Evolutionary conservation across 352 stramenopile genomes (phyloP), one percentile per base, ranked within the genome.

Genomic region (Globisporangium carolinianum): DNA sequence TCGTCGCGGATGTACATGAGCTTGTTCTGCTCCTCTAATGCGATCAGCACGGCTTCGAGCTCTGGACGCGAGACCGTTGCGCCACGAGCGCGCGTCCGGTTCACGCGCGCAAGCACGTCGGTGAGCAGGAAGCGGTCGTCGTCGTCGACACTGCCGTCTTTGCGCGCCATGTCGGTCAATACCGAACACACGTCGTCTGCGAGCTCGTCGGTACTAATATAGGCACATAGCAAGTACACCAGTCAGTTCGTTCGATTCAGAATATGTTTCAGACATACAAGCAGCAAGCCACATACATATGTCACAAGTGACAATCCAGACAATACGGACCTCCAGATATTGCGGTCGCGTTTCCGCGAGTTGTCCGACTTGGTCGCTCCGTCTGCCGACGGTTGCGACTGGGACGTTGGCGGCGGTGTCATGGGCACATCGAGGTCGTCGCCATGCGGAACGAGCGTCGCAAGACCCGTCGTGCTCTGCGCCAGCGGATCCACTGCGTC

Each of bases 1-100:
- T 76, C 79, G 66, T 92, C 85, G 61, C 75, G 81, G 54, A 95
- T 77, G 67, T 89, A 95, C 86, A 95, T 95, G 71, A 95, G 66
- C 69, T 92, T 92, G 76, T 95, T 95, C 70, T 93, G 70, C 61
- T 90, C 73, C 55, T 95, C 86, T 52, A 94, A 72, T 57, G 82
- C 73, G 54, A 83, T 60, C 56, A 94, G 65, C 51, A 92, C 75
- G 52, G 75, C 70, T 57, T 89, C 78, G 56, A 95, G 67, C 59
- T 90, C 76, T n/a, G 55, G 59, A 42, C 66, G 69, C 18, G 70
- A 71, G 38, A 91, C 70, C 6, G 45, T 54, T 18, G 68, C 66
- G 51, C 57, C 49, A 50, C 60, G 66, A 2, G 62, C 67, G 38
- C 67, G 69, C 51, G 67, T 67, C 18, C 58, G 52, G 53, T 94